Evolutionary conservation across 2,329 filamentous ascomycete species (phyloP), one percentile per base, ranked within the genome.

Genomic region (Myriosclerotinia curreyana): DNA sequence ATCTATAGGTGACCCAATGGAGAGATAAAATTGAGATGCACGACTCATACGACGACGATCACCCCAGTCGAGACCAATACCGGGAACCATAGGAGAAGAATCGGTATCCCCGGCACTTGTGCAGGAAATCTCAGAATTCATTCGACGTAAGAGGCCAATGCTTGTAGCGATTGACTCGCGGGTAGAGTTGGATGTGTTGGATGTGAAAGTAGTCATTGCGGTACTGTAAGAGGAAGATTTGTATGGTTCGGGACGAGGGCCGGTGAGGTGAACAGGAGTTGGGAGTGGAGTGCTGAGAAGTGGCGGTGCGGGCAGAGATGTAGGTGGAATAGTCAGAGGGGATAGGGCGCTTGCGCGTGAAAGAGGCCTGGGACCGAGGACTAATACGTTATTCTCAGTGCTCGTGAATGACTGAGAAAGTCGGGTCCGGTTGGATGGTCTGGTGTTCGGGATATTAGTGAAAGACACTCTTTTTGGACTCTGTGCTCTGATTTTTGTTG

Each of bases 251-350:
- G 64, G 40, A 15, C 68, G 64, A 0, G 68, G 69, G 1, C 68
- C 69, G 0, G 59, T 69, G 5, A 71, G 65, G 36, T 70, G 67
- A 0, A 64, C 59, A 46, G 68, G 67, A 25, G 59, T 60, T 5
- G 68, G 65, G 11, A 69, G 46, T 9, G 61, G 42, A 20, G 31
- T 11, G 3, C 69, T 70, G 8, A 72, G 65, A 15, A 71, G 14
- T 4, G 71, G 69, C 11, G 65, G 67, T 3, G 66, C 68, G 0
- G 68, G 66, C 3, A 53, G 59, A 5, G 65, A 52, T 2, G 56
- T 52, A 2, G 58, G 66, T 48, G 55, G 53, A n/a, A 46, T 48
- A 25, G 31, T 20, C 28, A 53, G 60, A 17, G 62, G 67, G 8
- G 42, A 59, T 2, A 66, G 54, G 46, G 64, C 65, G 11, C 66